Percentiles rank a stretch among this genome's conserved stretches.
phyloP scores from a whole-genome alignment of 1,284 basidiomycete genomes.

The Sparassis latifolia region DNA sequence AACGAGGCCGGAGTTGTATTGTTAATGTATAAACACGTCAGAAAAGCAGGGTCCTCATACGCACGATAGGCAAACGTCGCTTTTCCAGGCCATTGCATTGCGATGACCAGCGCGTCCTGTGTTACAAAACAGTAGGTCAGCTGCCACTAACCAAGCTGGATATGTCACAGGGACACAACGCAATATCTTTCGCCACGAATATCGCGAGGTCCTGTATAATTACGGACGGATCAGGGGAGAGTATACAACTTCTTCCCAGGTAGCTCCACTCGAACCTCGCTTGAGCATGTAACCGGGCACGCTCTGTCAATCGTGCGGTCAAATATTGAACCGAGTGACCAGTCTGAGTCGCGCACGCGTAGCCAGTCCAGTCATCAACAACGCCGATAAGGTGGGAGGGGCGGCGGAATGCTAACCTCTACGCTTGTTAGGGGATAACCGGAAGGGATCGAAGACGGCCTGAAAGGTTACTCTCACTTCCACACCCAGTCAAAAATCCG shows the following conservation, averaged over 20 bases:
- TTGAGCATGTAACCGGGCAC: slow-evolving; percentile 55
- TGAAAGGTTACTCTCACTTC: slow-evolving; percentile 76
- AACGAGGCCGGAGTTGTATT: slow-evolving; percentile 21
- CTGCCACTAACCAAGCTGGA: not conserved
- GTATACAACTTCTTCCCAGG: slow-evolving; percentile 36
- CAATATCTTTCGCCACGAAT: slow-evolving; percentile 48
- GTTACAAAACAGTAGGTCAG: slow-evolving; percentile 9
- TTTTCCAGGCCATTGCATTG: slow-evolving; percentile 51
- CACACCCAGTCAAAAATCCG: slow-evolving; percentile 68
- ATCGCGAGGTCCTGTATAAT: slow-evolving; percentile 29
- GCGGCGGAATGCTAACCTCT: slow-evolving; percentile 41
- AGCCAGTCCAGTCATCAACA: too few species aligned
- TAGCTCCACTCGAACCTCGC: slow-evolving; percentile 42
- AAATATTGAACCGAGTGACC: slow-evolving; percentile 72
- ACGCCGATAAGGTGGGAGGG: too few species aligned
- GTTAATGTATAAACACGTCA: not conserved
- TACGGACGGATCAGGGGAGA: slow-evolving; percentile 43
- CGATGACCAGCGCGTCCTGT: slow-evolving; percentile 38
- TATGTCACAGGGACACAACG: slow-evolving; percentile 9
- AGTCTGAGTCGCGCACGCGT: slow-evolving; percentile 38
- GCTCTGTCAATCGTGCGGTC: slow-evolving; percentile 55
- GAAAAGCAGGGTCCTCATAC: slow-evolving; percentile 13
- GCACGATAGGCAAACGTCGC: slow-evolving; percentile 50
- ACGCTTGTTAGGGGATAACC: slow-evolving; percentile 39
- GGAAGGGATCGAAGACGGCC: slow-evolving; percentile 76